Conservation (phyloP, 2,329 filamentous ascomycete genomes). For the Alternaria ventricosa region DNA sequence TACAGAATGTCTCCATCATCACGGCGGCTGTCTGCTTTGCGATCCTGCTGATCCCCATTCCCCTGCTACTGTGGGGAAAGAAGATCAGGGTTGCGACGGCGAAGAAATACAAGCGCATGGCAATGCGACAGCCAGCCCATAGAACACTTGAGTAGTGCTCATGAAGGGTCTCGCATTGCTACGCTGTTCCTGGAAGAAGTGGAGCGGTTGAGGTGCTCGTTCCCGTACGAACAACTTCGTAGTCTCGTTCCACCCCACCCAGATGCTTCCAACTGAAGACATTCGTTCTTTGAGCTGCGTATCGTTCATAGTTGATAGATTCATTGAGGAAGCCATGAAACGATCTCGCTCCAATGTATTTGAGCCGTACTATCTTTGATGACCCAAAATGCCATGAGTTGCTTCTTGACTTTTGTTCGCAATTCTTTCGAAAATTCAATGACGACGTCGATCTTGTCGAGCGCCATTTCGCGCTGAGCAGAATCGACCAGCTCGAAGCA, state of each 20-base stretch:
- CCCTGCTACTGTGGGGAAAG: conserved; percentile 23
- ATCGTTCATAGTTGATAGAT: rapidly evolving
- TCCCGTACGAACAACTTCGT: neutral
- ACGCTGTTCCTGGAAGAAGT: neutral
- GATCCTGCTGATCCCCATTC: conserved; percentile 32
- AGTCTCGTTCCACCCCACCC: rapidly evolving
- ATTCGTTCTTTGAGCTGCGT: neutral
- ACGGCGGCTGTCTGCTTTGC: conserved; percentile 46
- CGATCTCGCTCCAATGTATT: conserved; percentile 8
- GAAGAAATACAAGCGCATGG: conserved; percentile 15
- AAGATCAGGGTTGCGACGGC: conserved; percentile 15
- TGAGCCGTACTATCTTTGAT: conserved; percentile 4
- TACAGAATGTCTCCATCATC: conserved; percentile 52
- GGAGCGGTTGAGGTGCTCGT: neutral
- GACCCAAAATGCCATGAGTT: conserved; percentile 7
- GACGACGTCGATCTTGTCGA: neutral
- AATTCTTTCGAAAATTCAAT: conserved; percentile 2
- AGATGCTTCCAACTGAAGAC: rapidly evolving
- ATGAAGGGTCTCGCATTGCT: neutral
- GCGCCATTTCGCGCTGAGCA: neutral
- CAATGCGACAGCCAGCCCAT: conserved; percentile 16
- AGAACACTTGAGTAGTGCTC: conserved; percentile 7
- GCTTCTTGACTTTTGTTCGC: neutral
- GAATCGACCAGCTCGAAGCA: conserved; percentile 6
- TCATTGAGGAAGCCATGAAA: conserved; percentile 4